Percentiles rank a stretch among this genome's conserved stretches.
These are phyloP conservation scores for Malbranchea zuffiana DNA, from an alignment of 2,329 filamentous ascomycete genomes.

Conservation along the genomic window DNA sequence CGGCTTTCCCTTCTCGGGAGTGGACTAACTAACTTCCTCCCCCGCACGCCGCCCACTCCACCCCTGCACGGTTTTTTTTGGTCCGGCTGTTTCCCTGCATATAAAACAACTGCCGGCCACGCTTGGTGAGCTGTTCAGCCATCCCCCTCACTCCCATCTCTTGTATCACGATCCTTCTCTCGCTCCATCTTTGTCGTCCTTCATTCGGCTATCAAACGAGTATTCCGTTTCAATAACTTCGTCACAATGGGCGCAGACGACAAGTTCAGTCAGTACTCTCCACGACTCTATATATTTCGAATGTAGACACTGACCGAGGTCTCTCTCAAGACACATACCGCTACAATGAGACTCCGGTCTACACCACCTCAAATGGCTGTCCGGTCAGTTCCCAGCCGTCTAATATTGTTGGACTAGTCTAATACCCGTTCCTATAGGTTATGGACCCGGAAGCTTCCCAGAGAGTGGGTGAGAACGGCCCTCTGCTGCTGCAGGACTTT, in stretches of 20 bases:
- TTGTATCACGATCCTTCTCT: too few species aligned
- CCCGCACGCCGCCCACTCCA: too few species aligned
- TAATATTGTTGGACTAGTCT: slow-evolving; percentile 4
- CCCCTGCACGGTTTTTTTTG: too few species aligned
- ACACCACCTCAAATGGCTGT: slow-evolving; percentile 50
- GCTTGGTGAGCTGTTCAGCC: too few species aligned
- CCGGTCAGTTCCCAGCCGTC: slow-evolving; percentile 26
- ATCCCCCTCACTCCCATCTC: too few species aligned
- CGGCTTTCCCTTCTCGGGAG: too few species aligned
- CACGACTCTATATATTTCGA: not conserved
- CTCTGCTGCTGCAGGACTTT: slow-evolving; percentile 54
- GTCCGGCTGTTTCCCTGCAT: too few species aligned
- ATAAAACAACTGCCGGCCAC: too few species aligned
- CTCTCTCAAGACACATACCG: slow-evolving; percentile 31
- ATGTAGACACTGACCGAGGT: slow-evolving; percentile 6
- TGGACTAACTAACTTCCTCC: too few species aligned
- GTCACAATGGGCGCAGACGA: slow-evolving; percentile 30
- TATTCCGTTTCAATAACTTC: too few species aligned
- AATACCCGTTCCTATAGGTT: slow-evolving; percentile 24
- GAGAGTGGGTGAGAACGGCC: slow-evolving; percentile 46
- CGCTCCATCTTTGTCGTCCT: too few species aligned
- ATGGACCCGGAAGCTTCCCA: slow-evolving; percentile 44
- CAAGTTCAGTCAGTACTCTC: slow-evolving; percentile 15
- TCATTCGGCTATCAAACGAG: too few species aligned
- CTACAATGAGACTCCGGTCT: slow-evolving; percentile 49